Base-by-base conservation (phyloP, 2,329 filamentous ascomycete genomes). In the Ciborinia camelliae region DNA sequence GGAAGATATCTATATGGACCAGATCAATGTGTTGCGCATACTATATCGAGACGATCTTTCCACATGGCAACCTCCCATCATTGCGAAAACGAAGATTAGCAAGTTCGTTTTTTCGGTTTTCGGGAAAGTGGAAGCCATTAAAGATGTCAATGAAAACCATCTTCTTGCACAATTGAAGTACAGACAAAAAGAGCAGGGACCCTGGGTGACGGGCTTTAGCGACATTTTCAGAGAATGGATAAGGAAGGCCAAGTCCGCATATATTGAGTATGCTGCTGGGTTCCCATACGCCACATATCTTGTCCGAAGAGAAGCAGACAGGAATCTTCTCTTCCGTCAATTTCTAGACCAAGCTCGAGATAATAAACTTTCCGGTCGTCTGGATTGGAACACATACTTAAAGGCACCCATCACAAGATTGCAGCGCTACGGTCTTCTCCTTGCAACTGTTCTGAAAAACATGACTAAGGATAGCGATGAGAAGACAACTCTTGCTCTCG, bases 171-270 rank as follows among this genome's bases (percentile, higher is more conserved):
- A 97, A 76, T 84, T 99, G 72, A 98, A 98, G 74, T 99, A 98
- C 75, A 87, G 95, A 32, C 95, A 99, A 76, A 90, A 95, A 73
- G 95, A 98, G 75, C 94, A 99, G 78, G 95, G 95, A 0, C 95
- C 95, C 0, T 99, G 92, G 87, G 89, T 99, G 65, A 82, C 86
- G 15, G 95, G 95, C 3, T 97, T 97, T 78, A 97, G 93, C 75
- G 95, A 98, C 73, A 91, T 99, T 58, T 98, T 99, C 81, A 84
- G 95, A 65, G 95, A 99, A 78, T 99, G 95, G 95, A 97, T 98
- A 68, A 86, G 95, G 68, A 98, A 97, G 77, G 95, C 95, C 39
- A 92, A 89, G 76, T 81, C 84, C 2, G 89, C 91, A 14, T 99
- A 98, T 75, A 87, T 97, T 67, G 92, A 96, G 65, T 99, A 98